A percentile compares a stretch with the other conserved stretches of the same genome.
These are phyloP conservation scores for Phyllosticta citriasiana DNA, from an alignment of 2,329 filamentous ascomycete species.

Conservation along the genomic window DNA sequence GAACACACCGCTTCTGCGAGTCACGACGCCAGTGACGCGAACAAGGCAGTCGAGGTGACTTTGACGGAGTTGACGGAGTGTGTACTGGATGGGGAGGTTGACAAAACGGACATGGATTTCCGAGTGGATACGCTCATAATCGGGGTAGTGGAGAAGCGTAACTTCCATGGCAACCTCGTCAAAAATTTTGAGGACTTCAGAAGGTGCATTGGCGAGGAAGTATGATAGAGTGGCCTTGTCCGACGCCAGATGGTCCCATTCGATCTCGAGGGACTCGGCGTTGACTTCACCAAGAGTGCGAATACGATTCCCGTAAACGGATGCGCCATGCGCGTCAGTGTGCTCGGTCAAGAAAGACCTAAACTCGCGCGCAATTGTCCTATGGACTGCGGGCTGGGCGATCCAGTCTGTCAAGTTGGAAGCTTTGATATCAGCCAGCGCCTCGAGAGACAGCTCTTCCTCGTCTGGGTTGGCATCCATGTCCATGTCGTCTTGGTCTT, in stretches of 20 bases:
- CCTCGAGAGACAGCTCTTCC: conserved; percentile 86
- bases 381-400: conserved; percentile 75
- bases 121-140: conserved; percentile 94
- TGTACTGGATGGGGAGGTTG: conserved; percentile 89
- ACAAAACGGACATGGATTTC: conserved; percentile 97
- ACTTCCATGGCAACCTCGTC: conserved; percentile 96
- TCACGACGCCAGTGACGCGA: conserved; percentile 89
- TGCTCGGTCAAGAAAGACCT: conserved; percentile 95
- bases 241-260: conserved; percentile 81
- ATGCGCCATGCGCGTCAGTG: conserved; percentile 77
- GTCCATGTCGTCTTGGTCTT: conserved; percentile 79
- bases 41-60: conserved; percentile 93
- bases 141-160: conserved; percentile 88
- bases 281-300: conserved; percentile 95
- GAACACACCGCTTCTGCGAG: conserved; percentile 87
- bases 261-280: conserved; percentile 90
- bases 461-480: conserved; percentile 93
- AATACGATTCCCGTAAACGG: conserved; percentile 91
- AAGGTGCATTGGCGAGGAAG: conserved; percentile 88
- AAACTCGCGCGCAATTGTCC: conserved; percentile 92
- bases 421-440: conserved; percentile 85
- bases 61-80: conserved; percentile 86
- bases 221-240: conserved; percentile 92
- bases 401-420: conserved; percentile 94
- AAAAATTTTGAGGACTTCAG: conserved; percentile 93